Conservation (phyloP, 345 rosid genomes). For the Ceriops zippeliana region DNA sequence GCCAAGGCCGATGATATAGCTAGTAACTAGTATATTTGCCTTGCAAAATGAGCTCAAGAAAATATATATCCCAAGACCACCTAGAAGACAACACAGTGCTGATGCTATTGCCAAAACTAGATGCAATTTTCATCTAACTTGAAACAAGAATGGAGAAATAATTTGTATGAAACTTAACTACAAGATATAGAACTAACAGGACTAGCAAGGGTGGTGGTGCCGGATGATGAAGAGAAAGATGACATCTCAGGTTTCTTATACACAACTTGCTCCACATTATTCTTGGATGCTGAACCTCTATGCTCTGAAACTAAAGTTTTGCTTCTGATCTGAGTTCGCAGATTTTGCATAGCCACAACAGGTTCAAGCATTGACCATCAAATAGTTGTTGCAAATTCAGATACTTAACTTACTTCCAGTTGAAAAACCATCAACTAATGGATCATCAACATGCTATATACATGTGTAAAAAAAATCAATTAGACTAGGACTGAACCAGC, state of each 20-base stretch:
- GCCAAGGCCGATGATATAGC: too few species aligned
- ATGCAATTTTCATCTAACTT: too few species aligned
- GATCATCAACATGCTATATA: background rate
- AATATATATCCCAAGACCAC: too few species aligned
- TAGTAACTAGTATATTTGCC: too few species aligned
- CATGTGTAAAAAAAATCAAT: too few species aligned
- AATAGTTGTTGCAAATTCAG: slow-evolving; percentile 2
- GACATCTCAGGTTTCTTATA: slow-evolving; percentile 30
- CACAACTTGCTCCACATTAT: slow-evolving; percentile 16
- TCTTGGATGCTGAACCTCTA: slow-evolving; percentile 7
- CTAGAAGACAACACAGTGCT: too few species aligned
- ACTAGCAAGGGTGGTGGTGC: slow-evolving; percentile 14
- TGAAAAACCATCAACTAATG: background rate
- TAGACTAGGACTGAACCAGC: too few species aligned
- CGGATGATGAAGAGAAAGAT: slow-evolving; percentile 23
- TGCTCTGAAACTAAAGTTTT: slow-evolving; percentile 17
- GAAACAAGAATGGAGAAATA: too few species aligned
- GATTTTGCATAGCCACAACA: slow-evolving; percentile 32
- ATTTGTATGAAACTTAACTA: slow-evolving; percentile 23
- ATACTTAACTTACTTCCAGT: background rate
- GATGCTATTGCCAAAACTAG: too few species aligned
- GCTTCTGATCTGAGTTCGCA: slow-evolving; percentile 27
- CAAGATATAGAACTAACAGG: slow-evolving; percentile 22
- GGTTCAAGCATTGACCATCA: slow-evolving; percentile 33
- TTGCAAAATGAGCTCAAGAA: too few species aligned